Conservation (phyloP, 495 filamentous ascomycete genomes). For the Patellaria atrata region DNA sequence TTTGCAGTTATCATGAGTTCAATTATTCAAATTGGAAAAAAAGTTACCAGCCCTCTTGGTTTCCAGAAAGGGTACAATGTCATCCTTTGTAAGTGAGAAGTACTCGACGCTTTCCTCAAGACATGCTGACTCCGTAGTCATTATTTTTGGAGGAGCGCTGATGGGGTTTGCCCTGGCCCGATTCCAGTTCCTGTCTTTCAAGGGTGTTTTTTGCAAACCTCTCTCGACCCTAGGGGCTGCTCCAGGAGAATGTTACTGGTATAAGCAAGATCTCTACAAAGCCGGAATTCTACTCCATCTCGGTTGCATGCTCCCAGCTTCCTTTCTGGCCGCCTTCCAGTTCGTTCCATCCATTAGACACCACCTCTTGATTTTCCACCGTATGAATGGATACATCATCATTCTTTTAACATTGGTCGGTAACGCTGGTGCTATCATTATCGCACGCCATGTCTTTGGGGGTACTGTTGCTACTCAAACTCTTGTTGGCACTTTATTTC, state of each 20-base stretch:
- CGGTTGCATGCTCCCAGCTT: conserved; percentile 30
- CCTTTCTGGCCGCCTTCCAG: conserved; percentile 34
- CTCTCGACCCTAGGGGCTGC: conserved; percentile 16
- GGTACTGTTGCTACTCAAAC: conserved; percentile 31
- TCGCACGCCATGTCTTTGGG: conserved; percentile 32
- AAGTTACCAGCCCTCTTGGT: too few species aligned
- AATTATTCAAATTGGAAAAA: too few species aligned
- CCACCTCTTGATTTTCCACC: conserved; percentile 33
- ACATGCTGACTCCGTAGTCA: not conserved
- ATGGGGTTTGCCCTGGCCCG: conserved; percentile 20
- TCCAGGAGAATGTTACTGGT: conserved; percentile 40
- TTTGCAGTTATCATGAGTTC: too few species aligned
- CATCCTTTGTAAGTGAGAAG: conserved; percentile 4
- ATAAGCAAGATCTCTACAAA: conserved; percentile 23
- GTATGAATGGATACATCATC: conserved; percentile 38
- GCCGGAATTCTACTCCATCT: conserved; percentile 38
- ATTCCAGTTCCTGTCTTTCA: conserved; percentile 27
- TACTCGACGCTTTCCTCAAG: not conserved
- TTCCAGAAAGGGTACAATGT: conserved; percentile 11
- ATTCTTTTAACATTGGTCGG: conserved; percentile 28
- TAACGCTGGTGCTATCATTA: conserved; percentile 31
- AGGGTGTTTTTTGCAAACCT: conserved; percentile 7
- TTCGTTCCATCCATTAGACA: conserved; percentile 39
- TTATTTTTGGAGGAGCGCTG: conserved; percentile 20
- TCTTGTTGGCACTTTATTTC: conserved; percentile 23